A percentile compares a stretch with the other conserved stretches of the same genome.
Evolutionary conservation across 306 rosid species (phyloP).

Genomic region (Lagenaria siceraria): DNA sequence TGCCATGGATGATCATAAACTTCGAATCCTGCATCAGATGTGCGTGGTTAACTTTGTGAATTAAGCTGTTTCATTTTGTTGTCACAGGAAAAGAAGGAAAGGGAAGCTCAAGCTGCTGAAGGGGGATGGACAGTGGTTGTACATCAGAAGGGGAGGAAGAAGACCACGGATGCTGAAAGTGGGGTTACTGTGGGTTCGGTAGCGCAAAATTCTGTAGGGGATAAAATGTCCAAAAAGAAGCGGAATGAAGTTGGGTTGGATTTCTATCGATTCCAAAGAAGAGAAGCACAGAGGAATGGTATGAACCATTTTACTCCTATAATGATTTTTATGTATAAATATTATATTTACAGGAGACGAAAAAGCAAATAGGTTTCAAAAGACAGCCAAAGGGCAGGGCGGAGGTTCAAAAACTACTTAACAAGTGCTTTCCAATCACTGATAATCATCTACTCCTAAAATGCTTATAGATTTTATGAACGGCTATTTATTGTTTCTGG

Average conservation of each 20-base stretch:
- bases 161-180: slow-evolving; percentile 69
- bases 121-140: slow-evolving; percentile 87
- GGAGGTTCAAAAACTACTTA: too few species aligned
- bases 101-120: slow-evolving; percentile 57
- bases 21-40: background rate
- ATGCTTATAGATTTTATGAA: too few species aligned
- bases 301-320: slow-evolving; percentile 2
- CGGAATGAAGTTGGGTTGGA: slow-evolving; percentile 43
- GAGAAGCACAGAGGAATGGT: slow-evolving; percentile 81
- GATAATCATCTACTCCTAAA: too few species aligned
- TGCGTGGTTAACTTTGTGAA: background rate
- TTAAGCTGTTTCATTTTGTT: slow-evolving; percentile 7
- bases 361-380: too few species aligned
- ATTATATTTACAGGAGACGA: too few species aligned
- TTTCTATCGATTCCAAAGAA: slow-evolving; percentile 81
- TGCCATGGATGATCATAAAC: background rate
- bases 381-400: too few species aligned
- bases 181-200: slow-evolving; percentile 70
- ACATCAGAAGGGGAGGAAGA: slow-evolving; percentile 87
- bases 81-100: slow-evolving; percentile 57
- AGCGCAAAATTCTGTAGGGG: slow-evolving; percentile 58
- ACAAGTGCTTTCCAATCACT: too few species aligned
- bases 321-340: background rate
- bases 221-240: slow-evolving; percentile 58
- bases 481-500: too few species aligned